These are phyloP conservation scores for Purpureocillium lavendulum DNA, from an alignment of 2,329 filamentous ascomycete species.

Conservation along the genomic window DNA sequence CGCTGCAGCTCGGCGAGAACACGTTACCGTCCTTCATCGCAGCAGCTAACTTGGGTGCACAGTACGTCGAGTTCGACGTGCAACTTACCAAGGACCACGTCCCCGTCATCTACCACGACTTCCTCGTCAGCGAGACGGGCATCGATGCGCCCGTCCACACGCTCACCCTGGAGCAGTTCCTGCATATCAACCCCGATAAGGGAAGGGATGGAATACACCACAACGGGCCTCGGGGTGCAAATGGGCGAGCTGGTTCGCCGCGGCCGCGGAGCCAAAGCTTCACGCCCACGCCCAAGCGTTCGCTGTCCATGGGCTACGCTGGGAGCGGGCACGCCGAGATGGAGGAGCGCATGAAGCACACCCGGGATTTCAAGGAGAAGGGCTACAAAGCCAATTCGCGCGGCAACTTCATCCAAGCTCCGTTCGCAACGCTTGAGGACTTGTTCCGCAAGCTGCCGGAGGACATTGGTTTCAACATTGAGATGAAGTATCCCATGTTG, in stretches of 20 bases:
- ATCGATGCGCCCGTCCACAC: slow-evolving; percentile 96
- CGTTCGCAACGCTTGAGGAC: slow-evolving; percentile 91
- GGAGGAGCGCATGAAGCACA: slow-evolving; percentile 92
- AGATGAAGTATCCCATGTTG: slow-evolving; percentile 99
- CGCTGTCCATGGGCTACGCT: slow-evolving; percentile 46
- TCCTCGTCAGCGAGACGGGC: slow-evolving; percentile 93
- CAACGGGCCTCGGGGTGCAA: not conserved
- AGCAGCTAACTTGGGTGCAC: slow-evolving; percentile 81
- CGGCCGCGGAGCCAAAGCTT: slow-evolving; percentile 27
- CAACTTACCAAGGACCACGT: slow-evolving; percentile 98
- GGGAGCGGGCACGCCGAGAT: slow-evolving; percentile 31
- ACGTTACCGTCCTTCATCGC: slow-evolving; percentile 94
- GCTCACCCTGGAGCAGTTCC: slow-evolving; percentile 88
- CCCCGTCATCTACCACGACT: slow-evolving; percentile 97
- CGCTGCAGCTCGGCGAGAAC: slow-evolving; percentile 91
- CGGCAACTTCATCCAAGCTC: slow-evolving; percentile 89
- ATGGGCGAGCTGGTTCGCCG: slow-evolving; percentile 1
- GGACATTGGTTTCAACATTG: slow-evolving; percentile 91
- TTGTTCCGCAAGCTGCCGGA: slow-evolving; percentile 80
- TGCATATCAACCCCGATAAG: slow-evolving; percentile 68
- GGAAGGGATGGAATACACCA: slow-evolving; percentile 4
- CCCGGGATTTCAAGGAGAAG: slow-evolving; percentile 85
- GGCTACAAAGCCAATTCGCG: slow-evolving; percentile 94
- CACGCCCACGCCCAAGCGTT: slow-evolving; percentile 35
- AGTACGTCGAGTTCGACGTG: slow-evolving; percentile 74